Base-by-base conservation (phyloP, 2,329 filamentous ascomycete genomes). In the Dryadomyces sulphureus region DNA sequence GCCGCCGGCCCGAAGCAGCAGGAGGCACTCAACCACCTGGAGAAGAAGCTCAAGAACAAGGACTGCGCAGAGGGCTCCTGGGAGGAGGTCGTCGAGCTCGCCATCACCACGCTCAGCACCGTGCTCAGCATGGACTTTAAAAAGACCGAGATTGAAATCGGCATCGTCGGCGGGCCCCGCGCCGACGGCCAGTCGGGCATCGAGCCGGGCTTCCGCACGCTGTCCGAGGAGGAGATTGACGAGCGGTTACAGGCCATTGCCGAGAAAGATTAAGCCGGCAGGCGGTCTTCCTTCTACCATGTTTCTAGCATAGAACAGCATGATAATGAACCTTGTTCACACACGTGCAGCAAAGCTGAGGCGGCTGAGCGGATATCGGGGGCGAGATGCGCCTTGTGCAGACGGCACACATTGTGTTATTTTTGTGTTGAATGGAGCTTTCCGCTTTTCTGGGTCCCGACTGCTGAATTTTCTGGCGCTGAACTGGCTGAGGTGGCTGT, bases 31-130 rank as follows among this genome's bases (percentile, higher is more conserved):
- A 98, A 98, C 67, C 88, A 94, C 65, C 74, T 98, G 49, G 92
- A 98, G 77, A 96, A 96, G 81, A 96, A 96, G 76, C 79, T 98
- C 65, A 94, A 95, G 73, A 95, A 94, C 80, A 95, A 95, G 79
- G 89, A 96, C 59, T 73, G 76, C 57, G 92, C 90, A 32, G 84
- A 92, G 48, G 92, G 92, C 50, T 81, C 71, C 60, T 98, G 92
- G 92, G 86, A 94, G 65, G 92, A 98, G 50, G 92, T 98, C 42
- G 90, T 98, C 43, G 92, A 98, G 72, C 74, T 96, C 57, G 92
- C 86, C 49, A 98, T 98, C 64, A 85, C 87, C 39, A 90, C 92
- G 7, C 70, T 98, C 64, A 94, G 89, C 76, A 94, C 85, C 32
- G 89, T 98, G 50, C 75, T 98, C 53, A 95, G 90, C 66, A 94